Evolutionary conservation across 345 rosid species (phyloP).

Genomic region (Trapa incisa): DNA sequence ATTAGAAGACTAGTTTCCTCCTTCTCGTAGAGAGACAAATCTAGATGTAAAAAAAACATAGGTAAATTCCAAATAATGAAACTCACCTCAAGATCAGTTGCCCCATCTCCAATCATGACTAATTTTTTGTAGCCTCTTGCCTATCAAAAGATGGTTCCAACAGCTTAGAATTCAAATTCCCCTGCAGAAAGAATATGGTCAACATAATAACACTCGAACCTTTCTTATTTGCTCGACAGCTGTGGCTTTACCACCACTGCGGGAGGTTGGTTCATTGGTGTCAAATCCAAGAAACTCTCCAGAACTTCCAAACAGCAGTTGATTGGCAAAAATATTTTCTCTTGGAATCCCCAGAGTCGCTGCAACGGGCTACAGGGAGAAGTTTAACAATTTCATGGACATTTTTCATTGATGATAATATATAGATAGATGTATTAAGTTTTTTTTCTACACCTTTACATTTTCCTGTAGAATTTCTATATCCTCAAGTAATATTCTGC

Average conservation of each 20-base stretch:
- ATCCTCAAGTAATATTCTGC: too few species aligned
- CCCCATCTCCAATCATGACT: conserved; percentile 97
- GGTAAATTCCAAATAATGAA: too few species aligned
- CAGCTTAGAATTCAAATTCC: conserved; percentile 8
- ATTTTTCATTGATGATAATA: background rate
- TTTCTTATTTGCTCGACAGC: conserved; percentile 80
- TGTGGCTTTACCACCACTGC: conserved; percentile 89
- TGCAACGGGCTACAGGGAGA: conserved; percentile 66
- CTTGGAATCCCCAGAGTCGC: conserved; percentile 70
- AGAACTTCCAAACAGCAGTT: conserved; percentile 51
- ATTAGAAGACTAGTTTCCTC: background rate
- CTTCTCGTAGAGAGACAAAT: too few species aligned
- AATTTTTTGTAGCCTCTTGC: conserved; percentile 53
- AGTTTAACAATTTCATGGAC: background rate
- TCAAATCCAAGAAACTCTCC: conserved; percentile 82
- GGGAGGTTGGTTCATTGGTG: conserved; percentile 76
- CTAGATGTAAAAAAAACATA: too few species aligned
- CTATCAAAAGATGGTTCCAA: conserved; percentile 27
- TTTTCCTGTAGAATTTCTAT: background rate
- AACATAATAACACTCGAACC: conserved; percentile 20
- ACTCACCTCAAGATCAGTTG: conserved; percentile 85
- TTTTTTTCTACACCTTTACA: too few species aligned
- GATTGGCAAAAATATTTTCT: conserved; percentile 80
- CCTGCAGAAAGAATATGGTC: background rate
- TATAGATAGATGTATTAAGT: too few species aligned